Base-by-base conservation (phyloP, 1,284 basidiomycete species). In the Cystobasidiaceae sp. region DNA sequence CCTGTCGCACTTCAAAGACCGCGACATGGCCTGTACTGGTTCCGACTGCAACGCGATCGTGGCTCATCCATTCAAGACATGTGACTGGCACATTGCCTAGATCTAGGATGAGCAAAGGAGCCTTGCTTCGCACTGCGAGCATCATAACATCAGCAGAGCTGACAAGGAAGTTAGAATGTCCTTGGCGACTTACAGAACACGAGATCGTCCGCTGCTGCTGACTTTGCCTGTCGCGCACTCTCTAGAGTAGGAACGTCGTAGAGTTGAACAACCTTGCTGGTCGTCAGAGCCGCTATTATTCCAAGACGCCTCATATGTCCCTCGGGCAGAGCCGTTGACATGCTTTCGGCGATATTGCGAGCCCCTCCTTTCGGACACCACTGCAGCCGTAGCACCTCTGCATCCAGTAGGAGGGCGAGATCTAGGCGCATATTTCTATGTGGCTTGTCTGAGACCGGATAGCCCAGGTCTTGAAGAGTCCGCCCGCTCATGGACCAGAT, bases 31-130 rank as follows among this genome's bases (percentile, higher is more conserved):
- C 90, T 92, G 67, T 88, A 1, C 88, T 86, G 32, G 86, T 86
- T 0, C 90, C 90, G 4, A 87, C 82, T 2, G 86, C 89, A 2
- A 96, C 74, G 3, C 86, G 72, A 64, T 87, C 85, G 66, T 88
- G 89, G 69, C 90, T 90, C 1, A 85, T 86, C 90, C 90, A 94
- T 71, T 93, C 90, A 43, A 93, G 79, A 33, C 83, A 82, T 81
- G 83, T 88, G 69, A 84, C 86, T 15, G 81, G 79, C 0, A 87
- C 82, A 62, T 89, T 87, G 65, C 86, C 84, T 1, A 90, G 75
- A 69, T 87, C 83, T 4, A 93, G 81, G 5, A 83, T 81, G 3
- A 91, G 60, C 3, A 87, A 73, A 0, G 90, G 88, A 44, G 85
- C 78, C 0, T 82, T 73, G 65, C 87, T 73, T 68, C 78, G 80